A percentile compares a stretch with the other conserved stretches of the same genome.
These are phyloP conservation scores for Barbarea vulgaris DNA, from an alignment of 345 rosid genomes.

Conservation along the genomic window DNA sequence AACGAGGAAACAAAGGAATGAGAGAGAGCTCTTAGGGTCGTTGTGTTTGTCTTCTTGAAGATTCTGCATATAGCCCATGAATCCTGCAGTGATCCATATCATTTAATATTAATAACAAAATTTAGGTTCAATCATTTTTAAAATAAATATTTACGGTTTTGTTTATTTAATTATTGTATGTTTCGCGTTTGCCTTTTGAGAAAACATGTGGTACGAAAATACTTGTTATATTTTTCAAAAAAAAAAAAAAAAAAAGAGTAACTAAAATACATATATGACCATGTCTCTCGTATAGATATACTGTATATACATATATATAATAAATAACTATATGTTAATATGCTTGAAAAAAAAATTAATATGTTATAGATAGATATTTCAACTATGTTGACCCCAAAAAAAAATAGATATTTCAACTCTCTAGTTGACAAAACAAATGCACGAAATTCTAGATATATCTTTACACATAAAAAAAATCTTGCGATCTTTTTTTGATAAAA, in stretches of 20 bases:
- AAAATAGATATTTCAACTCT: neutral
- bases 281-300: conserved; percentile 4
- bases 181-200: neutral
- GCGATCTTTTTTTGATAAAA: too few relatives aligned
- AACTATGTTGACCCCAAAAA: too few relatives aligned
- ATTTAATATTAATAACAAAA: conserved; percentile 17
- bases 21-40: conserved; percentile 71
- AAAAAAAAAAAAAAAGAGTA: neutral
- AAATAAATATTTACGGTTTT: neutral
- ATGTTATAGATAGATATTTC: neutral
- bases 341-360: neutral
- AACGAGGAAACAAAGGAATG: conserved; percentile 69
- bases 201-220: neutral
- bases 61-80: conserved; percentile 95
- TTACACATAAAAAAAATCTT: neutral
- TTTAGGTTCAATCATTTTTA: neutral
- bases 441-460: conserved; percentile 9
- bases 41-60: conserved; percentile 82
- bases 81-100: conserved; percentile 53
- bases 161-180: neutral
- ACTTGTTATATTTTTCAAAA: neutral
- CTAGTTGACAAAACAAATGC: neutral
- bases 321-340: neutral
- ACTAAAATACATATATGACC: neutral
- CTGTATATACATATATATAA: neutral